These are phyloP conservation scores for Daldinia eschscholtzii DNA, from an alignment of 2,329 filamentous ascomycete species.

Conservation along the genomic window DNA sequence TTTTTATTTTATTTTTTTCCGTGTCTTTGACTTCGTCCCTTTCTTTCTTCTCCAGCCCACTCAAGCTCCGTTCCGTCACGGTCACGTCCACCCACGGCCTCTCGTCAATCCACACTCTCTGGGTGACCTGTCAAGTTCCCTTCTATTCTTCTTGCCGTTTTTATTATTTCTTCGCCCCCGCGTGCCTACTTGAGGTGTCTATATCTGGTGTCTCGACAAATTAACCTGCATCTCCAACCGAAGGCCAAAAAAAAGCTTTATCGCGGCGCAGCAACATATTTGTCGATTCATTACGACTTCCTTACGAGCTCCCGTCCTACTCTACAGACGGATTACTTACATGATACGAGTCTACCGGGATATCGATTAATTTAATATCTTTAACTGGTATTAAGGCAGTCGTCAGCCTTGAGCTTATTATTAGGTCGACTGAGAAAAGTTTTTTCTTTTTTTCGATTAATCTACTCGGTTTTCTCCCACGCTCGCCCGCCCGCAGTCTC, in stretches of 20 bases:
- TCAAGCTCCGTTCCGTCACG: constrained; percentile 50
- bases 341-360: constrained; percentile 23
- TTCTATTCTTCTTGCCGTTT: constrained; percentile 50
- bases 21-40: constrained; percentile 32
- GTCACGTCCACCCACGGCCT: constrained; percentile 51
- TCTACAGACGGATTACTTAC: constrained; percentile 14
- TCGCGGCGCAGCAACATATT: constrained; percentile 28
- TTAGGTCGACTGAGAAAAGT: constrained; percentile 28
- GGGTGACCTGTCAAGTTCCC: constrained; percentile 51
- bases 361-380: constrained; percentile 26
- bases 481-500: constrained; percentile 7
- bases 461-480: constrained; percentile 28
- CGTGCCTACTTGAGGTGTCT: constrained; percentile 17
- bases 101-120: constrained; percentile 49
- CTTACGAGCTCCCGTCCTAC: constrained; percentile 6
- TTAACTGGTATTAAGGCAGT: constrained; percentile 23
- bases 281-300: constrained; percentile 19
- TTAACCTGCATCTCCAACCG: constrained; percentile 14
- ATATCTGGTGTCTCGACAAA: constrained; percentile 24
- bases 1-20: constrained; percentile 8
- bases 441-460: constrained; percentile 43
- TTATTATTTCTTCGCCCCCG: constrained; percentile 34
- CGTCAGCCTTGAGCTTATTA: constrained; percentile 9
- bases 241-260: constrained; percentile 28
- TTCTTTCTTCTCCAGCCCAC: constrained; percentile 50